Evolutionary conservation across 306 rosid genomes (phyloP).

Genomic region (Sphenostylis stenocarpa): DNA sequence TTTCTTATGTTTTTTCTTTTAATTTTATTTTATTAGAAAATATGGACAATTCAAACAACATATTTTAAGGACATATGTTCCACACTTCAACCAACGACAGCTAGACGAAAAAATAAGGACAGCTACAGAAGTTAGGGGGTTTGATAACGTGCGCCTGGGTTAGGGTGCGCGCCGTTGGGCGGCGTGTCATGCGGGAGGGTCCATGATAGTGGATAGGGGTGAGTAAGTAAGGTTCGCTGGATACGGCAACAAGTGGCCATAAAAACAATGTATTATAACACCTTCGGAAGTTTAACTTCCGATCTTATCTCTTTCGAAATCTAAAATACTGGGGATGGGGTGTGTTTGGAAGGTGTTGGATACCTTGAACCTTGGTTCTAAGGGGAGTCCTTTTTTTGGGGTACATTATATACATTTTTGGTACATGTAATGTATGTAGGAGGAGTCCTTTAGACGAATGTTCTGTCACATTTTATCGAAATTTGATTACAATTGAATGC

Average conservation of each 20-base stretch:
- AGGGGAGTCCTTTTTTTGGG: background rate
- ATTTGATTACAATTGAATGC: too few species aligned
- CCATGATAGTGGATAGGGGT: background rate
- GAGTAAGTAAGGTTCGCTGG: background rate
- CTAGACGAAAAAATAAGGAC: slow-evolving; percentile 1
- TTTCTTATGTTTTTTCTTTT: background rate
- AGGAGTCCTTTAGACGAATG: too few species aligned
- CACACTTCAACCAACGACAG: slow-evolving; percentile 40
- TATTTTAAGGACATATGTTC: slow-evolving; percentile 32
- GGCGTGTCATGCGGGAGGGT: slow-evolving; percentile 39
- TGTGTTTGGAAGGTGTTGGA: too few species aligned
- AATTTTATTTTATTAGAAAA: background rate
- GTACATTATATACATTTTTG: too few species aligned
- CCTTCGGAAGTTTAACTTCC: background rate
- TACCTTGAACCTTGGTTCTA: background rate
- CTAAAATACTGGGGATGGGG: background rate
- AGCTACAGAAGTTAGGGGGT: background rate
- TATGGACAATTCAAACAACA: background rate
- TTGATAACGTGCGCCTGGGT: slow-evolving; percentile 54
- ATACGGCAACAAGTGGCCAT: background rate
- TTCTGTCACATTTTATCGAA: too few species aligned
- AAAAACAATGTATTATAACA: too few species aligned
- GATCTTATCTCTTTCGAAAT: background rate
- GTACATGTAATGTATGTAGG: too few species aligned
- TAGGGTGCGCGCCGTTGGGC: slow-evolving; percentile 38